phyloP scores from a whole-genome alignment of 2,329 filamentous ascomycete genomes.

The Macrophomina tecta region DNA sequence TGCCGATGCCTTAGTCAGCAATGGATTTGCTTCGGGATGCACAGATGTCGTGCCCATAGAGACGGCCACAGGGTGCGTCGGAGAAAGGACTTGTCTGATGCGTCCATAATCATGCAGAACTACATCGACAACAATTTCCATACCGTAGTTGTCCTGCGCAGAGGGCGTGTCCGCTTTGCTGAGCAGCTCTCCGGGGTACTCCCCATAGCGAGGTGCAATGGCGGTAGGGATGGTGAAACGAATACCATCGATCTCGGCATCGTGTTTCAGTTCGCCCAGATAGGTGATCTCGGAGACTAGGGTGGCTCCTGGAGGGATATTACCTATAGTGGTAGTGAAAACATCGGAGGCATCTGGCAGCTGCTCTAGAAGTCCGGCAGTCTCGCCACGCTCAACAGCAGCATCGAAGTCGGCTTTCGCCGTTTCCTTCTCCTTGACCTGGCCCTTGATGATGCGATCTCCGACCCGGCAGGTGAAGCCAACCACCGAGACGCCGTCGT shows the following conservation, averaged over 20 bases:
- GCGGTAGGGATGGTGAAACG: slow-evolving; percentile 71
- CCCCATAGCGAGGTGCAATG: slow-evolving; percentile 71
- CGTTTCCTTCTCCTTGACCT: slow-evolving; percentile 69
- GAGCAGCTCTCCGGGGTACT: slow-evolving; percentile 47
- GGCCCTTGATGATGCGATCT: slow-evolving; percentile 64
- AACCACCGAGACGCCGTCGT: slow-evolving; percentile 73
- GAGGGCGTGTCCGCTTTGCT: slow-evolving; percentile 22
- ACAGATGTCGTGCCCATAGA: slow-evolving; percentile 65
- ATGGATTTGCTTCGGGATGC: slow-evolving; percentile 53
- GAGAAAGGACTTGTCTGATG: slow-evolving; percentile 69
- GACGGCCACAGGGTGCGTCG: slow-evolving; percentile 71
- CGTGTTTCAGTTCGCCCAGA: slow-evolving; percentile 74
- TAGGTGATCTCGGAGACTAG: slow-evolving; percentile 69
- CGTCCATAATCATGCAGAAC: slow-evolving; percentile 61
- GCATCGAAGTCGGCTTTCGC: slow-evolving; percentile 66
- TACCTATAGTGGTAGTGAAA: slow-evolving; percentile 72
- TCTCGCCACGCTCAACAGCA: slow-evolving; percentile 64
- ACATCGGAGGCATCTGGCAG: slow-evolving; percentile 66
- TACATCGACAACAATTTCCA: slow-evolving; percentile 65
- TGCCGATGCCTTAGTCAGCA: slow-evolving; percentile 66
- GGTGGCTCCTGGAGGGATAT: slow-evolving; percentile 64
- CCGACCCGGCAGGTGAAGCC: slow-evolving; percentile 70
- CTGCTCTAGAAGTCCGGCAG: slow-evolving; percentile 70
- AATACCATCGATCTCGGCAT: slow-evolving; percentile 70
- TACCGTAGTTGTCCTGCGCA: slow-evolving; percentile 42